phyloP scores from a whole-genome alignment of 768 basidiomycete species.

The Lyophyllum semitale region DNA sequence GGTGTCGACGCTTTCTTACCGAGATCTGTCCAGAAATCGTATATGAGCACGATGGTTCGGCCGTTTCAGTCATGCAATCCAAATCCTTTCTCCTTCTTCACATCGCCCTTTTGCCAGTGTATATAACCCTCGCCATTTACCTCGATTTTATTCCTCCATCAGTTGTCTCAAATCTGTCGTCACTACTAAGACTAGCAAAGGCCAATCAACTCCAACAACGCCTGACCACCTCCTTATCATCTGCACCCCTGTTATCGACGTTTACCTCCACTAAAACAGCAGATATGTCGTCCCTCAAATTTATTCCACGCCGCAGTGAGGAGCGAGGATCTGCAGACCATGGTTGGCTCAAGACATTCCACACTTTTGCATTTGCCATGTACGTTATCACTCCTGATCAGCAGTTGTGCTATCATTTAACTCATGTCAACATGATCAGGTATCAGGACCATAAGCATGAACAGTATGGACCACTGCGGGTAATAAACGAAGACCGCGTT shows the following conservation, averaged over 20 bases:
- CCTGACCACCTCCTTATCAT: slow-evolving; percentile 12
- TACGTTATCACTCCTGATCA: slow-evolving; percentile 33
- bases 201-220: slow-evolving; percentile 30
- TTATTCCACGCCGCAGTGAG: slow-evolving; percentile 57
- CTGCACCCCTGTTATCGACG: slow-evolving; percentile 13
- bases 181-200: slow-evolving; percentile 38
- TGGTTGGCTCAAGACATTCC: slow-evolving; percentile 86
- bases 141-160: slow-evolving; percentile 30
- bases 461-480: slow-evolving; percentile 74
- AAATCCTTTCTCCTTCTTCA: slow-evolving; percentile 33
- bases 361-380: slow-evolving; percentile 79
- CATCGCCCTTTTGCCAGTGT: slow-evolving; percentile 39
- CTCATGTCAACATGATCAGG: slow-evolving; percentile 24
- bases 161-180: slow-evolving; percentile 35
- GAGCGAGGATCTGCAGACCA: slow-evolving; percentile 77
- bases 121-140: slow-evolving; percentile 42
- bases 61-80: slow-evolving; percentile 35
- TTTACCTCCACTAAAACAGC: slow-evolving; percentile 2
- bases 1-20: neutral
- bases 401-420: neutral
- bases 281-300: slow-evolving; percentile 33
- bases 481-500: slow-evolving; percentile 95
- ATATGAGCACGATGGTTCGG: slow-evolving; percentile 11
- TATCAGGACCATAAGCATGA: slow-evolving; percentile 64
- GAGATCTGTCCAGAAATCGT: too few relatives aligned